phyloP scores from a whole-genome alignment of 2,329 filamentous ascomycete genomes.

The Aspergillus sp. region DNA sequence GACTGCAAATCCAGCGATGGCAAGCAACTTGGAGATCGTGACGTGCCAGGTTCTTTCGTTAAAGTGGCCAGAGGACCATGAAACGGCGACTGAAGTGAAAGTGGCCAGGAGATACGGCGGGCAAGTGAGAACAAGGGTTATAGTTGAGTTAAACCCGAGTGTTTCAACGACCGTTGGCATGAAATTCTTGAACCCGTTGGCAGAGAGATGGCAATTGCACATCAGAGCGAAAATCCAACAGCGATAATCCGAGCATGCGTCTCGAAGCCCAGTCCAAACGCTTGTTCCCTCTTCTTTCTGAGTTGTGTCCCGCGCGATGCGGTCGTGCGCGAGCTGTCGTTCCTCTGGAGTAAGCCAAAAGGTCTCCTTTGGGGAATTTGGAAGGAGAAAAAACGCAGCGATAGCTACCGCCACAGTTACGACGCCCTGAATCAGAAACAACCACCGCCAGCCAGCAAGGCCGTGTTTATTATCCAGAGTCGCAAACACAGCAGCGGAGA shows the following conservation, averaged over 20 bases:
- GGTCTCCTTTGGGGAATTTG: conserved; percentile 43
- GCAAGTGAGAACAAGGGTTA: conserved; percentile 52
- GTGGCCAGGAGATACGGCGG: conserved; percentile 55
- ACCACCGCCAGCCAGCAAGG: conserved; percentile 50
- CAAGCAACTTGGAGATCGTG: conserved; percentile 22
- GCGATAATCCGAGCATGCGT: conserved; percentile 51
- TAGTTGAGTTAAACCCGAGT: conserved; percentile 48
- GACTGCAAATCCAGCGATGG: conserved; percentile 33
- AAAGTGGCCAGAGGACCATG: conserved; percentile 51
- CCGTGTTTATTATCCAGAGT: conserved; percentile 31
- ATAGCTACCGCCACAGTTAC: conserved; percentile 37
- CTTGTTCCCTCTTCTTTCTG: conserved; percentile 48
- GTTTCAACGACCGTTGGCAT: conserved; percentile 46
- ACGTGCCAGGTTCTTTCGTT: conserved; percentile 34
- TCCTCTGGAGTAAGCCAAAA: conserved; percentile 50
- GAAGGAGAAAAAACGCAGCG: conserved; percentile 41
- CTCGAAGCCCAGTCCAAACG: conserved; percentile 48
- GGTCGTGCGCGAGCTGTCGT: conserved; percentile 48
- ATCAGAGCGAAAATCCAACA: conserved; percentile 57
- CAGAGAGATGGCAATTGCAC: conserved; percentile 57
- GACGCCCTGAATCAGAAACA: conserved; percentile 58
- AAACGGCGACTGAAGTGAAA: conserved; percentile 47
- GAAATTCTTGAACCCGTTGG: conserved; percentile 50
- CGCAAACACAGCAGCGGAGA: conserved; percentile 23
- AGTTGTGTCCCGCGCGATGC: conserved; percentile 54